Evolutionary conservation across 2,329 filamentous ascomycete genomes (phyloP).

Genomic region (Talaromyces sp.): DNA sequence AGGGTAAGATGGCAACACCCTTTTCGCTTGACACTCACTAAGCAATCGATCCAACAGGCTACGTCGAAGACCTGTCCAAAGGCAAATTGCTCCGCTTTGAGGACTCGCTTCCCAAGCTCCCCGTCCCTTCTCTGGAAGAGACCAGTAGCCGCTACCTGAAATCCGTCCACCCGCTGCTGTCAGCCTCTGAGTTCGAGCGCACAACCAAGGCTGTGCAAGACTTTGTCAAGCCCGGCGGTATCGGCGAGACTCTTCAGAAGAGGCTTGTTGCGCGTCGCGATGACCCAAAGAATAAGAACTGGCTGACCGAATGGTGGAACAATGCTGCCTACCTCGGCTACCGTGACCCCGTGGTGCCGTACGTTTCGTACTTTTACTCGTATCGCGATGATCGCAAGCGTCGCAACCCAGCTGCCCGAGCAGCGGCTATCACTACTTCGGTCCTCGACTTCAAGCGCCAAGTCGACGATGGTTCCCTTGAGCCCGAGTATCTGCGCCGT

Average conservation of each 20-base stretch:
- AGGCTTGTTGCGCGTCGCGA: conserved; percentile 75
- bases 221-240: conserved; percentile 81
- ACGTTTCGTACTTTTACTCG: conserved; percentile 99
- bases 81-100: conserved; percentile 64
- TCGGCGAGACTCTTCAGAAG: conserved; percentile 80
- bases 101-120: conserved; percentile 59
- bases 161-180: conserved; percentile 61
- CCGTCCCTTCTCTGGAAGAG: conserved; percentile 61
- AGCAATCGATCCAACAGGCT: conserved; percentile 42
- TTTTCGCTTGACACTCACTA: background rate
- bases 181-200: conserved; percentile 53
- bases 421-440: conserved; percentile 81
- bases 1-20: conserved; percentile 31
- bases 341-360: conserved; percentile 92
- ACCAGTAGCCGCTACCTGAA: conserved; percentile 62
- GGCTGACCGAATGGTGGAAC: conserved; percentile 99
- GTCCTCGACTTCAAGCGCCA: conserved; percentile 91
- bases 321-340: conserved; percentile 87
- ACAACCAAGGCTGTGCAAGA: conserved; percentile 79
- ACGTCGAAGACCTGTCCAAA: conserved; percentile 60
- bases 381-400: conserved; percentile 88
- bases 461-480: conserved; percentile 75
- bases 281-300: conserved; percentile 80
- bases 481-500: conserved; percentile 99
- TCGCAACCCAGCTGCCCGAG: conserved; percentile 84